Evolutionary conservation across 2,329 filamentous ascomycete genomes (phyloP).

Genomic region (Fusarium sacchari): DNA sequence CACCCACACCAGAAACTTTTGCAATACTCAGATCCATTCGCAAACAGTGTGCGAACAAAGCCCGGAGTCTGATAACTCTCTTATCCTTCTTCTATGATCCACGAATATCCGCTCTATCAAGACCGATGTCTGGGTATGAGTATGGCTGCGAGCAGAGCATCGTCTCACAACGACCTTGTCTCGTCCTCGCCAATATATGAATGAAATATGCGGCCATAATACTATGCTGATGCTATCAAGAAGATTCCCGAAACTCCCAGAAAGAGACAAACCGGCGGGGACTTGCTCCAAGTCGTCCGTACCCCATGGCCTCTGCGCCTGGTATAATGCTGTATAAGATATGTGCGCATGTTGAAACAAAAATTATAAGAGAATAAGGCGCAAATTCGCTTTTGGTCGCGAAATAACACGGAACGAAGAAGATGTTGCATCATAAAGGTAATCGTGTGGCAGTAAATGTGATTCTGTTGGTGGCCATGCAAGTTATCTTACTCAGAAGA

Average conservation of each 20-base stretch:
- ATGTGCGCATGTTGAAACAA: constrained; percentile 3
- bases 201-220: constrained; percentile 7
- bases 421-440: neutral
- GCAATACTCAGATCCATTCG: neutral
- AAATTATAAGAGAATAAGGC: constrained; percentile 6
- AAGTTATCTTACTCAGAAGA: constrained; percentile 3
- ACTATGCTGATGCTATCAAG: constrained; percentile 23
- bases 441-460: neutral
- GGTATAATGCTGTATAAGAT: constrained; percentile 40
- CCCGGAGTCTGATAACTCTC: neutral
- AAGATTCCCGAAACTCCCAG: constrained; percentile 22
- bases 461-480: neutral
- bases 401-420: neutral
- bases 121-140: constrained; percentile 26
- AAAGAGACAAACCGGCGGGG: constrained; percentile 17
- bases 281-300: constrained; percentile 15
- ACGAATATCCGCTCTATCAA: constrained; percentile 37
- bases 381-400: neutral
- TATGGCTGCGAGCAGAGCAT: neutral
- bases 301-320: constrained; percentile 32
- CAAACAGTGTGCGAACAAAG: neutral
- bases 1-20: neutral
- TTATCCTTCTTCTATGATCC: constrained; percentile 28
- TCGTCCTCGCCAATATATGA: neutral
- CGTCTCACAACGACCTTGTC: neutral